Evolutionary conservation across 306 rosid genomes (phyloP).

Genomic region (Pterocarpus macrocarpus): DNA sequence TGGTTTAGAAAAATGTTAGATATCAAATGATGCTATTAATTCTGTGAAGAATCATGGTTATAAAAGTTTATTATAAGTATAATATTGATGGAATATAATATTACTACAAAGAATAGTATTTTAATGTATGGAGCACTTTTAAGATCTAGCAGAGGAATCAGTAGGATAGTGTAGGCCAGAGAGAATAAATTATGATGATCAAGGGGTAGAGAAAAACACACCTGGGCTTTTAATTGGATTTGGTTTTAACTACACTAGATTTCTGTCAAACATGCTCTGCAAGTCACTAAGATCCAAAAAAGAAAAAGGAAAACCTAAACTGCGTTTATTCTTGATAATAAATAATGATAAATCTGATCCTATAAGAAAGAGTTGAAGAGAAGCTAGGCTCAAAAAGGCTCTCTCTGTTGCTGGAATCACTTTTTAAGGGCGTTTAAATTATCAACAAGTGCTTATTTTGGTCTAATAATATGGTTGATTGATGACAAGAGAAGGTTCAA

Average conservation of each 20-base stretch:
- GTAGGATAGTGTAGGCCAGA: slow-evolving; percentile 70
- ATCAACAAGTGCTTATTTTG: neutral
- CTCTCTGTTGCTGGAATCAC: slow-evolving; percentile 26
- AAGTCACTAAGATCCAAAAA: slow-evolving; percentile 60
- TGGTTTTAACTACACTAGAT: slow-evolving; percentile 35
- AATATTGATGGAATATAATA: slow-evolving; percentile 9
- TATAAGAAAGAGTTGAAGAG: slow-evolving; percentile 34
- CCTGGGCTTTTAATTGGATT: slow-evolving; percentile 51
- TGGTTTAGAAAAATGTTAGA: slow-evolving; percentile 51
- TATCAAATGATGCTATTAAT: slow-evolving; percentile 48
- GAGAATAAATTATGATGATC: slow-evolving; percentile 50
- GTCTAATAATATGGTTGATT: slow-evolving; percentile 33
- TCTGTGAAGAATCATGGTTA: slow-evolving; percentile 33
- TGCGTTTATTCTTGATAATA: slow-evolving; percentile 22
- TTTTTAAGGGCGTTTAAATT: slow-evolving; percentile 13
- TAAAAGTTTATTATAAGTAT: slow-evolving; percentile 30
- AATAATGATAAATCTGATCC: slow-evolving; percentile 14
- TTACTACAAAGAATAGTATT: slow-evolving; percentile 35
- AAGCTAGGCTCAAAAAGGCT: slow-evolving; percentile 32
- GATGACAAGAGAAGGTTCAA: slow-evolving; percentile 24
- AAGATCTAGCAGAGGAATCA: slow-evolving; percentile 74
- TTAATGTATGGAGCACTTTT: slow-evolving; percentile 57
- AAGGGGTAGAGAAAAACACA: slow-evolving; percentile 46
- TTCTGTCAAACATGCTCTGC: slow-evolving; percentile 45
- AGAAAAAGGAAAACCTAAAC: slow-evolving; percentile 32